Percentiles rank a stretch among this genome's conserved stretches.
Evolutionary conservation across 371 early-diverging fungal genomes (phyloP).

Genomic region (Rhizopus delemar): DNA sequence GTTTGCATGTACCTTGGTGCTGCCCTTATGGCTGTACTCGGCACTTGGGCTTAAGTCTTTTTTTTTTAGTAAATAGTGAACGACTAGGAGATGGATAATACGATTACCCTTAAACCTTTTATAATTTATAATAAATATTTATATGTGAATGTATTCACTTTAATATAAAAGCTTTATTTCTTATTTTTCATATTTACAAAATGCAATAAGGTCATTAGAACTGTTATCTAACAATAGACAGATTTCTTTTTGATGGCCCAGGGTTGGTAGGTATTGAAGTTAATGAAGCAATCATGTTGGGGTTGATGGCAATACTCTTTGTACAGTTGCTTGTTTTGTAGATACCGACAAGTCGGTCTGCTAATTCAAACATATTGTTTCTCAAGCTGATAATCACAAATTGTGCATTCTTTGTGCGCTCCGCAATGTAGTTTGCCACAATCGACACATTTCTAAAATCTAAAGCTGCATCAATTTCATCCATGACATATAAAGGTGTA

Average conservation of each 20-base stretch:
- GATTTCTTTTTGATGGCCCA: constrained; percentile 3
- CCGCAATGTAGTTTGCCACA: constrained; percentile 98
- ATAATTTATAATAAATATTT: constrained; percentile 65
- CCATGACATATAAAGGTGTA: constrained; percentile 99
- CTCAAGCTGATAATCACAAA: constrained; percentile 99
- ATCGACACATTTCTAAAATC: constrained; percentile 99
- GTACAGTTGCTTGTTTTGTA: constrained; percentile 96
- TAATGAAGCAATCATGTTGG: constrained; percentile 45
- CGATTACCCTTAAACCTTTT: constrained; percentile 14
- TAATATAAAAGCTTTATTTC: no score
- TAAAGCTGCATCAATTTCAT: constrained; percentile 99
- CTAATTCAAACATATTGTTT: constrained; percentile 99
- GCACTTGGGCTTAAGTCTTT: constrained; percentile 62
- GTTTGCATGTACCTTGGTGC: constrained; percentile 60
- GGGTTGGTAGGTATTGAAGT: constrained; percentile 26
- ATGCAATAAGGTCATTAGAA: no score
- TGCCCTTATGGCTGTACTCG: constrained; percentile 68
- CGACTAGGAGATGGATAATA: no score
- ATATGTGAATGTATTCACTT: no score
- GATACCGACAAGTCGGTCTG: constrained; percentile 97
- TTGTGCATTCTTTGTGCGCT: constrained; percentile 97
- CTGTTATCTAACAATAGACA: background rate
- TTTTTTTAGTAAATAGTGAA: no score
- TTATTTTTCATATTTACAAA: no score
- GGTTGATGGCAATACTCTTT: constrained; percentile 83